phyloP scores from a whole-genome alignment of 495 filamentous ascomycete genomes.

The Talaromyces ruber region DNA sequence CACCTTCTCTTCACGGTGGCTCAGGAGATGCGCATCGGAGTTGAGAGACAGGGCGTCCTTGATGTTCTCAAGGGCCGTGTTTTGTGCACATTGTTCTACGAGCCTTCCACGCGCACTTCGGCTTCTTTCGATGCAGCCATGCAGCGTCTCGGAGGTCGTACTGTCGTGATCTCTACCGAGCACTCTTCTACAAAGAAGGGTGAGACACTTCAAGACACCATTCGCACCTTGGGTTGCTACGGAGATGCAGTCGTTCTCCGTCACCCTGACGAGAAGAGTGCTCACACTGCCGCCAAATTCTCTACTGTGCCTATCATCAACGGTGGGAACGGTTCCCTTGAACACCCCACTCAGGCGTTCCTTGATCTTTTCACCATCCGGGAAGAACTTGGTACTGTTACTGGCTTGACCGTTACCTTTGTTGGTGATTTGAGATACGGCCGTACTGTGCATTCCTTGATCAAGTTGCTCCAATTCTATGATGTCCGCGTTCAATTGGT shows the following conservation, averaged over 20 bases:
- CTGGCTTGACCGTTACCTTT: conserved; percentile 91
- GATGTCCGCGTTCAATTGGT: conserved; percentile 89
- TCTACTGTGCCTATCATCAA: conserved; percentile 90
- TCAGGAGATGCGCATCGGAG: conserved; percentile 90
- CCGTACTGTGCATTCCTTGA: conserved; percentile 86
- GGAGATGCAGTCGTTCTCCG: conserved; percentile 89
- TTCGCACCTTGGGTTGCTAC: conserved; percentile 90
- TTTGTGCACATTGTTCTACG: conserved; percentile 89
- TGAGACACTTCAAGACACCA: conserved; percentile 84
- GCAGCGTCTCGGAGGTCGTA: conserved; percentile 88
- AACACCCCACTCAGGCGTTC: conserved; percentile 97
- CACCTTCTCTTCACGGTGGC: conserved; percentile 93
- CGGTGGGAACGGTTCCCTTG: conserved; percentile 86
- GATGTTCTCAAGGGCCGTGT: conserved; percentile 78
- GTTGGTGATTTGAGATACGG: conserved; percentile 88
- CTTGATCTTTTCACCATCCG: conserved; percentile 98
- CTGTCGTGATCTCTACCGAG: conserved; percentile 65
- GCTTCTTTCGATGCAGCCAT: conserved; percentile 96
- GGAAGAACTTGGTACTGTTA: conserved; percentile 91
- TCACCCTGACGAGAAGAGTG: conserved; percentile 73
- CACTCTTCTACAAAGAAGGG: conserved; percentile 87
- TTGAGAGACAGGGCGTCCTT: conserved; percentile 81
- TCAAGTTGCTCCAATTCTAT: conserved; percentile 90
- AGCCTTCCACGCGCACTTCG: conserved; percentile 93
- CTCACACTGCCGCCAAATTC: conserved; percentile 73